Base-by-base conservation (phyloP, 257 asterid genomes). In the Lycium barbarum region DNA sequence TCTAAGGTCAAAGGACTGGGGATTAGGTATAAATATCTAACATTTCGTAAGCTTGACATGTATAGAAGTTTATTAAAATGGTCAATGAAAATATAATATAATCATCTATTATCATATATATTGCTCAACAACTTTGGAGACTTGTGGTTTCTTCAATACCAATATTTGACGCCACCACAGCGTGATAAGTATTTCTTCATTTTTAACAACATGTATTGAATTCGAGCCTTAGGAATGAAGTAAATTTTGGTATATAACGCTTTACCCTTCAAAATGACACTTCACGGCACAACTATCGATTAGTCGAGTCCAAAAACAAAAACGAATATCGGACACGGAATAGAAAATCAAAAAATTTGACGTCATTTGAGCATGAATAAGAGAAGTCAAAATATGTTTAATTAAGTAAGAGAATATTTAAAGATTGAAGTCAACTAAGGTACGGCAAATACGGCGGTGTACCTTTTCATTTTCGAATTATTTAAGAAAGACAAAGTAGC, bases 401-500 rank as follows among this genome's bases (percentile, higher is more conserved):
- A 14, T 51, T 76, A 7, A 22, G 33, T 26, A 26, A 76, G 3
- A 51, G 51, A 2, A 51, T 3, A 76, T 22, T 26, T 51, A 13
- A 49, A 20, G 12, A 51, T 51, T 51, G 15, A 51, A 26, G 63
- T 76, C 47, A 51, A 26, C 26, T 13, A 76, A 51, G 15, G 82
- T 51, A 76, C 82, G 43, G 61, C 26, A 0, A 14, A 26, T 76
- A 76, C 8, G 63, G 82, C 4, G 45, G 45, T 63, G 45, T 76
- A 76, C 63, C 47, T 4, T 3, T 51, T 14, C 63, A 13, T 22
- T 22, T 74, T 49, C 7, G 14, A 49, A 49, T 74, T 74, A 11
- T 12, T 20, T 12, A 22, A 76, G 82, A 43, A 47, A 76, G 82
- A 51, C 82, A 76, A 51, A 14, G 82, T 51, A 26, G 22, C 45